Evolutionary conservation across 257 asterid genomes (phyloP).

Genomic region (Petunia axillaris): DNA sequence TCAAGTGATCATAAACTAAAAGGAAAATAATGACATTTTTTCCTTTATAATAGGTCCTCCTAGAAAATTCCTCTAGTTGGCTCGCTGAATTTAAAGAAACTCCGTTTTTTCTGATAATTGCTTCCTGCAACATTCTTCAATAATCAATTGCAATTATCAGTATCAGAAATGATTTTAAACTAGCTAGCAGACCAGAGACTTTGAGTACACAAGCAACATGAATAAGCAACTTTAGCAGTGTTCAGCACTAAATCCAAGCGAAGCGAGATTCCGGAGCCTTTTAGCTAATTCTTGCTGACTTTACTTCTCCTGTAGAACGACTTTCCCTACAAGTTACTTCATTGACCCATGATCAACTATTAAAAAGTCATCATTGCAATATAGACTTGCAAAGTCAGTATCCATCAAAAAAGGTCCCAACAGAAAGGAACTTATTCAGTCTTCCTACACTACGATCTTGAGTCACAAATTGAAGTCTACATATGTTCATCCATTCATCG

Average conservation of each 20-base stretch:
- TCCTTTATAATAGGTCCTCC: neutral
- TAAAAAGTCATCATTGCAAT: neutral
- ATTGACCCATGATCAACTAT: neutral
- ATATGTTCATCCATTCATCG: neutral
- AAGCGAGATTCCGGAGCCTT: neutral
- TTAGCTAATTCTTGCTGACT: neutral
- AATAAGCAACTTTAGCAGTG: neutral
- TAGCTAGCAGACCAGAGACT: neutral
- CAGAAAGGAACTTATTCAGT: neutral
- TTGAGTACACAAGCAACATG: neutral
- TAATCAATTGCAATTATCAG: constrained; percentile 5
- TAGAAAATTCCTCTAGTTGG: constrained; percentile 1
- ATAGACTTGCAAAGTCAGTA: constrained; percentile 4
- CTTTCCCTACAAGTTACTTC: neutral
- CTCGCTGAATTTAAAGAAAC: neutral
- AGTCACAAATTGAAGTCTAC: neutral
- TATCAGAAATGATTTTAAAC: neutral
- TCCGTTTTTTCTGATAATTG: neutral
- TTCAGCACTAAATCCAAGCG: neutral
- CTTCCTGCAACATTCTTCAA: constrained; percentile 13
- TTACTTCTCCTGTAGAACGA: neutral
- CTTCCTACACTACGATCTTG: constrained; percentile 3
- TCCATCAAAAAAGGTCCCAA: neutral
- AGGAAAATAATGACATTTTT: neutral
- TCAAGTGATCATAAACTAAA: constrained; percentile 15